Evolutionary conservation across 306 rosid species (phyloP).

Genomic region (Dryas drummondii): DNA sequence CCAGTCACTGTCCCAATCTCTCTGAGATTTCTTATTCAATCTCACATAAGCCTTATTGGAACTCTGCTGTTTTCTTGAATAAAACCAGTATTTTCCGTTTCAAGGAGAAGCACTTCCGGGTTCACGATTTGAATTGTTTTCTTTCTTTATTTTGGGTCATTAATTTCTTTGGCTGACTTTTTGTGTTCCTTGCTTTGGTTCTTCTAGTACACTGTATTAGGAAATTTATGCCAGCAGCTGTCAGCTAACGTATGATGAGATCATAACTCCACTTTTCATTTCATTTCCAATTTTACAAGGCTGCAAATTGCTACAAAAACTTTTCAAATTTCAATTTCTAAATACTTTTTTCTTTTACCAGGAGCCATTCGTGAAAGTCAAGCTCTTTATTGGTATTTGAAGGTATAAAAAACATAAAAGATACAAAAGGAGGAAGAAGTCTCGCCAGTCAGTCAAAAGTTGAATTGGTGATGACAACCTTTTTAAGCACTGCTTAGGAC

Average conservation of each 20-base stretch:
- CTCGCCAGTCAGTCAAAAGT: not conserved
- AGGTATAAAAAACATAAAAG: not conserved
- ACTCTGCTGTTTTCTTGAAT: slow-evolving; percentile 20
- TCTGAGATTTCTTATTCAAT: not conserved
- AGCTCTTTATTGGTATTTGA: not conserved
- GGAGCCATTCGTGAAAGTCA: slow-evolving; percentile 1
- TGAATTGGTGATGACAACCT: not conserved
- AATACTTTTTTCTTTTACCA: not conserved
- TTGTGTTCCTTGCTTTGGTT: slow-evolving; percentile 19
- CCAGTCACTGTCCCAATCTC: not conserved
- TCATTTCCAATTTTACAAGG: not conserved
- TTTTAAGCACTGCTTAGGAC: too few relatives aligned
- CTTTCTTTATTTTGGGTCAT: not conserved
- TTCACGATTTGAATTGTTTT: not conserved
- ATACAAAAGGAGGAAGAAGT: not conserved
- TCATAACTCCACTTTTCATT: not conserved
- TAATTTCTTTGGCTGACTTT: not conserved
- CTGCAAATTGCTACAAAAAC: not conserved
- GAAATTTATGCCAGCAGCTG: not conserved
- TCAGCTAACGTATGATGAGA: not conserved
- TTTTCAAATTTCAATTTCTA: not conserved
- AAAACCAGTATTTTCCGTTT: slow-evolving; percentile 23
- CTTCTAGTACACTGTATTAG: not conserved
- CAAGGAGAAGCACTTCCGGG: slow-evolving; percentile 5
- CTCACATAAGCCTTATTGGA: slow-evolving; percentile 8